Evolutionary conservation across 176 grass and related monocot genomes (phyloP).

Genomic region (Rhipidocladum racemiflorum): DNA sequence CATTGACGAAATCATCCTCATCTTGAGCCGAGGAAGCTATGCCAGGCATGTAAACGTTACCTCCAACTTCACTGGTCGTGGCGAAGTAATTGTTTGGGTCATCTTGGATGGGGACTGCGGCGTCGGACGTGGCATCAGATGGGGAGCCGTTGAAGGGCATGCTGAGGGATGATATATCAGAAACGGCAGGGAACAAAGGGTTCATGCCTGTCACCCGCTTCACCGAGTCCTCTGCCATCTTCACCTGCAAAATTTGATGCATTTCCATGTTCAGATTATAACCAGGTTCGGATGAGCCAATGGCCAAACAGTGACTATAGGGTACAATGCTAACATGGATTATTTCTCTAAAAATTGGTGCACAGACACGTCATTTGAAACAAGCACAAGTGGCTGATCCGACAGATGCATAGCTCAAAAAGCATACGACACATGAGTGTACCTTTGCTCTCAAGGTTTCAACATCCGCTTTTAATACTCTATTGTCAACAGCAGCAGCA

Average conservation of each 20-base stretch:
- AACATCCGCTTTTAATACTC: conserved; percentile 76
- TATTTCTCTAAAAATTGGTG: not conserved
- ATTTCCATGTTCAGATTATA: not conserved
- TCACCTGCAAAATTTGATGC: conserved; percentile 53
- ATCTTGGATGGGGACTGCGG: conserved; percentile 46
- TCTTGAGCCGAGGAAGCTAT: conserved; percentile 30
- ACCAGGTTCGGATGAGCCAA: not conserved
- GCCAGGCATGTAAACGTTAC: conserved; percentile 31
- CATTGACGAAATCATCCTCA: conserved; percentile 30
- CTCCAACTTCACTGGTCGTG: conserved; percentile 11
- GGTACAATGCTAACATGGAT: not conserved
- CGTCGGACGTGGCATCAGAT: conserved; percentile 53
- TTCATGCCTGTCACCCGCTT: conserved; percentile 66
- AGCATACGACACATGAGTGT: not conserved
- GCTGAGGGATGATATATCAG: conserved; percentile 60
- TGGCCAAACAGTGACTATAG: not conserved
- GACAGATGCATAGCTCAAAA: not conserved
- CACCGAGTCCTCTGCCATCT: conserved; percentile 86
- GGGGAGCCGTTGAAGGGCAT: conserved; percentile 52
- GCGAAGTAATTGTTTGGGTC: conserved; percentile 54
- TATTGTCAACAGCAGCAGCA: conserved; percentile 74
- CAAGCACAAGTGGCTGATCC: not conserved
- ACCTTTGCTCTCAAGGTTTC: conserved; percentile 79
- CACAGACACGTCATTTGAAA: not conserved
- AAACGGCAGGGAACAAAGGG: conserved; percentile 30